These are phyloP conservation scores for Knufia fluminis DNA, from an alignment of 2,329 filamentous ascomycete genomes.

Conservation along the genomic window DNA sequence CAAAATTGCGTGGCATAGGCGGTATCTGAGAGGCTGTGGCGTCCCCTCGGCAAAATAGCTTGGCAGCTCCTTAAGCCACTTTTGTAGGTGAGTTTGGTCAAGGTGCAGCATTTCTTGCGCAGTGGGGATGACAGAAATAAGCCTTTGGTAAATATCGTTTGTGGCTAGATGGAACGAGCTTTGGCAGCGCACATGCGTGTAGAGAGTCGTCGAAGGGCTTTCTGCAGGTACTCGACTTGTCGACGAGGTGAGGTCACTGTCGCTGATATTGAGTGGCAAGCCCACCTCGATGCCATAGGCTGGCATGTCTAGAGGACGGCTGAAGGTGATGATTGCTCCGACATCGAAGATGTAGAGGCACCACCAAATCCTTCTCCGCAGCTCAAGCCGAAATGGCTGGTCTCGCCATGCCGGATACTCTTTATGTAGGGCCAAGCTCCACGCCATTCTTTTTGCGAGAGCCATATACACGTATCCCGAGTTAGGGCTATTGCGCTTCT, in stretches of 20 bases:
- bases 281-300: conserved; percentile 13
- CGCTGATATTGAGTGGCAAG: conserved; percentile 12
- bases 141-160: conserved; percentile 33
- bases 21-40: conserved; percentile 27
- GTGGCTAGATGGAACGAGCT: conserved; percentile 9
- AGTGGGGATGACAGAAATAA: conserved; percentile 34
- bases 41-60: conserved; percentile 30
- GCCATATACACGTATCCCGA: conserved; percentile 44
- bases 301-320: conserved; percentile 12
- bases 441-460: conserved; percentile 41
- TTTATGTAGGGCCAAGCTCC: conserved; percentile 42
- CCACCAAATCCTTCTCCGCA: conserved; percentile 13
- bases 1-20: conserved; percentile 31
- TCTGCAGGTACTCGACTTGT: conserved; percentile 1
- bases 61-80: conserved; percentile 34
- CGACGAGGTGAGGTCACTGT: conserved; percentile 8
- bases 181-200: conserved; percentile 9
- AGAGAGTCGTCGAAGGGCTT: conserved; percentile 9
- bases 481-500: conserved; percentile 43
- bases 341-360: conserved; percentile 15
- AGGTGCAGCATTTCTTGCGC: conserved; percentile 33
- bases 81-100: conserved; percentile 31
- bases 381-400: conserved; percentile 10
- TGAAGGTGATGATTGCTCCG: conserved; percentile 15
- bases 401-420: conserved; percentile 24